These are phyloP conservation scores for Podochytrium sp. DNA, from an alignment of 192 early-diverging fungal species.

Conservation along the genomic window DNA sequence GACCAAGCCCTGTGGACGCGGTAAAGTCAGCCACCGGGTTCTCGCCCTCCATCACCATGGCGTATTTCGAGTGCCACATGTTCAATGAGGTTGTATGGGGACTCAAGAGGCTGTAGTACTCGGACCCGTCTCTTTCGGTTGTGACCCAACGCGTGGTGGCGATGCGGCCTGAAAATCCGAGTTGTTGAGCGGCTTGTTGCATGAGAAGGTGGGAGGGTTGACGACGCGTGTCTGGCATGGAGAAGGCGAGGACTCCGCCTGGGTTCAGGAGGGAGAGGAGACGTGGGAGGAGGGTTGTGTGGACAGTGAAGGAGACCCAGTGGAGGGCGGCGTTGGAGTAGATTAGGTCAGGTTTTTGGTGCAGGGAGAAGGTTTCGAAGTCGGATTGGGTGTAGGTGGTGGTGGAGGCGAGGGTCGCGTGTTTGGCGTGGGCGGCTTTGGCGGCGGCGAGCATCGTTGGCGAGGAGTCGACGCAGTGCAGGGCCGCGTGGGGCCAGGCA, in stretches of 20 bases:
- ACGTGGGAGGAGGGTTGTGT: slow-evolving; percentile 4
- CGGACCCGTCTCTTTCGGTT: slow-evolving; percentile 1
- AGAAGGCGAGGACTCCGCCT: slow-evolving; percentile 23
- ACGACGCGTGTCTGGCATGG: slow-evolving; percentile 16
- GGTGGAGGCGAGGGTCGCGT: not conserved
- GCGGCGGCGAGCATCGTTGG: slow-evolving; percentile 9
- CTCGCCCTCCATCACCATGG: slow-evolving; percentile 14
- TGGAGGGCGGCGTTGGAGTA: slow-evolving; percentile 20
- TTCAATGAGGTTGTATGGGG: not conserved
- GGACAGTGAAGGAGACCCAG: slow-evolving; percentile 28
- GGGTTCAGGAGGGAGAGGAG: not conserved
- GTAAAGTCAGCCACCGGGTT: slow-evolving; percentile 28
- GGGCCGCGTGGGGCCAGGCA: not conserved
- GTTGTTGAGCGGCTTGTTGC: not conserved
- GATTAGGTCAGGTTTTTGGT: not conserved
- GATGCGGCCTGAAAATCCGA: not conserved
- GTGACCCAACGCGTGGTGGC: slow-evolving; percentile 25
- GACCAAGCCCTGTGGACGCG: slow-evolving; percentile 22
- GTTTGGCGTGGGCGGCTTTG: not conserved
- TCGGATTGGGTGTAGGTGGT: slow-evolving; percentile 5
- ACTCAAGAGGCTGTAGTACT: slow-evolving; percentile 3
- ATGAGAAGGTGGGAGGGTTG: slow-evolving; percentile 22
- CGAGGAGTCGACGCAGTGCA: slow-evolving; percentile 13
- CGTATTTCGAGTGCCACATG: slow-evolving; percentile 11
- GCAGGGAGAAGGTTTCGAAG: slow-evolving; percentile 4